Conservation (phyloP, 2,329 filamentous ascomycete genomes). For the Sphaceloma murrayae region DNA sequence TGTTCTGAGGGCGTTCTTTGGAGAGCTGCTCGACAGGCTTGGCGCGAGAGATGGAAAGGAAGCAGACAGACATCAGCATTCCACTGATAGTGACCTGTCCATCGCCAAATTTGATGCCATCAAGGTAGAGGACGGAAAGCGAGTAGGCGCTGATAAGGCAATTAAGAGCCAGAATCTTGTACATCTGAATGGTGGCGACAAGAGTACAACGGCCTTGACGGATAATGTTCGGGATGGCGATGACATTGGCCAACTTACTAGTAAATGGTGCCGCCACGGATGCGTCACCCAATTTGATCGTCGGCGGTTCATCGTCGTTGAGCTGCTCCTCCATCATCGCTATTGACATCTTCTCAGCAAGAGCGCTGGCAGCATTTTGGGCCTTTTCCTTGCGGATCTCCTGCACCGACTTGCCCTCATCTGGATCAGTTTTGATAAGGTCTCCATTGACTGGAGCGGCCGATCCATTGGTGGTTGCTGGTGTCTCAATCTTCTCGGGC, state of each 20-base stretch:
- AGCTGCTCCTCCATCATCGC: slow-evolving; percentile 86
- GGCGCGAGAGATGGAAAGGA: slow-evolving; percentile 94
- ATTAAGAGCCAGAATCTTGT: slow-evolving; percentile 97
- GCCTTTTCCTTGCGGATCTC: slow-evolving; percentile 48
- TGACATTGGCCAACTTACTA: slow-evolving; percentile 91
- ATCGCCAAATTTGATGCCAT: slow-evolving; percentile 98
- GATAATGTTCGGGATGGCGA: slow-evolving; percentile 96
- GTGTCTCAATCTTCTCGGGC: slow-evolving; percentile 13
- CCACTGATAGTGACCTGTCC: slow-evolving; percentile 97
- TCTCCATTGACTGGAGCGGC: no score
- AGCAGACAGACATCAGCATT: slow-evolving; percentile 99
- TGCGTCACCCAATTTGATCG: slow-evolving; percentile 92
- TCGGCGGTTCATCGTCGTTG: slow-evolving; percentile 81
- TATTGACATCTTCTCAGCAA: slow-evolving; percentile 78
- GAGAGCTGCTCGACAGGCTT: slow-evolving; percentile 91
- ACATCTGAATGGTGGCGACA: slow-evolving; percentile 99
- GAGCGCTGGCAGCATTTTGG: slow-evolving; percentile 59
- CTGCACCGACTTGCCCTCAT: slow-evolving; percentile 33
- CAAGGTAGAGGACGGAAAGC: slow-evolving; percentile 87
- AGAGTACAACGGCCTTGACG: slow-evolving; percentile 95
- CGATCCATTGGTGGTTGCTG: slow-evolving; percentile 23
- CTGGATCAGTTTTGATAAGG: slow-evolving; percentile 48
- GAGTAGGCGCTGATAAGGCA: slow-evolving; percentile 97
- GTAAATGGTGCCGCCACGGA: slow-evolving; percentile 97
- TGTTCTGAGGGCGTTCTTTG: slow-evolving; percentile 93